phyloP scores from a whole-genome alignment of 495 filamentous ascomycete species.

The Astrothelium macrocarpum region DNA sequence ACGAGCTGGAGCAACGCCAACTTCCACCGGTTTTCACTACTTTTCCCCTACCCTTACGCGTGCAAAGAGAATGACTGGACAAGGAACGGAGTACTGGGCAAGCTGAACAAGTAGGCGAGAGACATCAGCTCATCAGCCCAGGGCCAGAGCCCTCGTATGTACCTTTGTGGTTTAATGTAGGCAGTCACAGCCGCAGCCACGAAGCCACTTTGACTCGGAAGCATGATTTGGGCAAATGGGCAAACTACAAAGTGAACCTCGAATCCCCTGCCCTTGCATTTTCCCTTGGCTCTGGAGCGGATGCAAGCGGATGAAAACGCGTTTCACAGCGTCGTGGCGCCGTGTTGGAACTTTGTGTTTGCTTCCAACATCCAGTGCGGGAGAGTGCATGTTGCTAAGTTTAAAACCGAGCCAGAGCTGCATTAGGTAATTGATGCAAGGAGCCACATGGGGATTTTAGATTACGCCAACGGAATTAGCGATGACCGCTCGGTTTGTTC shows the following conservation, averaged over 20 bases:
- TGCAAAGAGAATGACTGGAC: not conserved
- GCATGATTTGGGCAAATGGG: not conserved
- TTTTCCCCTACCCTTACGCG: not conserved
- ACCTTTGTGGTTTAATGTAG: not conserved
- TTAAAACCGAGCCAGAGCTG: not conserved
- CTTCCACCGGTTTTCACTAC: not conserved
- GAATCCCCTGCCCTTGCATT: not conserved
- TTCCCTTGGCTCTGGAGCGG: not conserved
- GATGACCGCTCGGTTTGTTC: not conserved
- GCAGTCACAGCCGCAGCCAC: not conserved
- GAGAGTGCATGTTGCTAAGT: not conserved
- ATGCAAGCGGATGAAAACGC: not conserved
- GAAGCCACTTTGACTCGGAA: too few species aligned
- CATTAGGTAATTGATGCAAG: not conserved
- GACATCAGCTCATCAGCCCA: not conserved
- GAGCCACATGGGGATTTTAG: not conserved
- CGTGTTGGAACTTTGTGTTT: not conserved
- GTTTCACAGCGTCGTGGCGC: not conserved
- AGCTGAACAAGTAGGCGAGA: not conserved
- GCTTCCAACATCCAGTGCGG: not conserved
- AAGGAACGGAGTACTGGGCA: not conserved
- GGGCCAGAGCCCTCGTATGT: too few species aligned
- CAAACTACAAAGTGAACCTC: not conserved
- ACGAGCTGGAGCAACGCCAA: not conserved
- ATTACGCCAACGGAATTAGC: not conserved